A percentile compares a stretch with the other conserved stretches of the same genome.
Evolutionary conservation across 345 rosid genomes (phyloP).

Genomic region (Syzygium aromaticum): DNA sequence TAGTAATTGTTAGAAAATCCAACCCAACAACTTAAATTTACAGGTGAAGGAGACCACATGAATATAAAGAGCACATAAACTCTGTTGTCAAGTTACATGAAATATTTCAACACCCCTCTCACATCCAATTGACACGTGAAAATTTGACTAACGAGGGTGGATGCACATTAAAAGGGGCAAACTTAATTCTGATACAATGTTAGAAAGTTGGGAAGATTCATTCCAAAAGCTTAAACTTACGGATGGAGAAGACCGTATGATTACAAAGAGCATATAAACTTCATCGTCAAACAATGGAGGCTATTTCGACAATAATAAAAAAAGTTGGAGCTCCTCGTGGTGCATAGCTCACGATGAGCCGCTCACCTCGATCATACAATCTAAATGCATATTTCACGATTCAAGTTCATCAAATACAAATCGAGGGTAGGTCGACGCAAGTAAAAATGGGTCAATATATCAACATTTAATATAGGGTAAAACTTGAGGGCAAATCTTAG

Average conservation of each 20-base stretch:
- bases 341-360: not conserved
- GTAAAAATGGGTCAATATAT: not conserved
- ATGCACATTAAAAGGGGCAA: accelerated
- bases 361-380: not conserved
- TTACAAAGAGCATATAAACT: not conserved
- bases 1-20: not conserved
- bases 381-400: not conserved
- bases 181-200: not conserved
- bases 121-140: not conserved
- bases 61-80: not conserved
- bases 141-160: not conserved
- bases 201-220: not conserved
- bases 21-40: not conserved
- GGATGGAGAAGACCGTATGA: not conserved
- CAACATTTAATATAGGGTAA: not conserved
- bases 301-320: not conserved
- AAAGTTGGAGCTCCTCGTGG: not conserved
- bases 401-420: not conserved
- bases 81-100: not conserved
- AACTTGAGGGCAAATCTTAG: not conserved
- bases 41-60: not conserved
- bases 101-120: not conserved
- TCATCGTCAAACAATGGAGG: not conserved
- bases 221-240: not conserved
- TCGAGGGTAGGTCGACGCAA: not conserved